Base-by-base conservation (phyloP, 192 early-diverging fungal species). In the Coemansia sp. region DNA sequence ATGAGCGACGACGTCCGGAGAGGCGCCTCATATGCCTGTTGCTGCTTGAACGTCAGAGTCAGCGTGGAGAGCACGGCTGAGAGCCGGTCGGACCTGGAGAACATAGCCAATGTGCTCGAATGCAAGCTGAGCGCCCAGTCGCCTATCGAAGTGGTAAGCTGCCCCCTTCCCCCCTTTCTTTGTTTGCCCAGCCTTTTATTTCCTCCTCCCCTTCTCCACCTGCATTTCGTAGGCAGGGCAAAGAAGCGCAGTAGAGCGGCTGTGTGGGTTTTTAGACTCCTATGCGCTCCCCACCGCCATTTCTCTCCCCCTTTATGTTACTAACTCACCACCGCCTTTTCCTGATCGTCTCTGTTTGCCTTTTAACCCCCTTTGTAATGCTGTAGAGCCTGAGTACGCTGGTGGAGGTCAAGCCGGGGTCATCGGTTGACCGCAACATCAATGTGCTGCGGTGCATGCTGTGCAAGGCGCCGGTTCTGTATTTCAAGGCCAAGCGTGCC, bases 391-490 rank as follows among this genome's bases (percentile, higher is more conserved):
- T 67, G 46, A 55, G 52, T 26, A 35, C 58, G 9, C 47, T 74
- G 53, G 50, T 63, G 9, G 71, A 74, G 20, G 56, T 74, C 52
- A 66, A 67, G 55, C 47, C 54, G 11, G 71, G 59, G 45, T 74
- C 71, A 4, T 74, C 71, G 20, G 67, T 74, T 23, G 71, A 74
- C 46, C 71, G 55, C 8, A 74, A 61, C 41, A 74, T 74, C 55
- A 74, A 55, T 35, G 56, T 53, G 9, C 58, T 74, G 35, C 71
- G 71, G 5, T 74, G 71, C 48, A 28, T 67, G 55, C 55, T 74
- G 58, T 74, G 71, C 52, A 67, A 55, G 25, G 27, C 58, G 42
- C 47, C 58, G 3, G 64, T 67, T 11, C 28, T 57, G 19, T 74
- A 74, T 43, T 74, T 67, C 39, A 37, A 43, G 40, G 5, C 15